Base-by-base conservation (phyloP, 495 filamentous ascomycete genomes). In the Penicillium arizonense region DNA sequence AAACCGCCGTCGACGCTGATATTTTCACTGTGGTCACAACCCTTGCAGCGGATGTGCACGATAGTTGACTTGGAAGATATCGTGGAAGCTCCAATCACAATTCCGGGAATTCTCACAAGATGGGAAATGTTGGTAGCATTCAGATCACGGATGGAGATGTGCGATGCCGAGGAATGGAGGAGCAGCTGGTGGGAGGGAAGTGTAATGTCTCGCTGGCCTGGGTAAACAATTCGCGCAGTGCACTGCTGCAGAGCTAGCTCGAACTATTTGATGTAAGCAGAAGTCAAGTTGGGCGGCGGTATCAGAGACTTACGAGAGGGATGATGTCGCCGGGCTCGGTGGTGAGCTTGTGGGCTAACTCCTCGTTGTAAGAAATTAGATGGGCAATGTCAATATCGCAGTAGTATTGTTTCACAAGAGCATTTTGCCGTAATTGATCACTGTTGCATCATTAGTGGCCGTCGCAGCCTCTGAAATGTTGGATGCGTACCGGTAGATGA, bases 361-460 rank as follows among this genome's bases (percentile, higher is more conserved):
- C 91, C 70, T 97, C 95, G 59, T 97, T 95, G 75, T 91, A 97
- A 45, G 88, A 94, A 68, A 96, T 96, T 35, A 99, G 76, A 68
- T 99, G 95, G 33, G 89, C 89, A 58, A 99, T 90, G 69, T 99
- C 93, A 57, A 99, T 86, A 70, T 99, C 94, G 74, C 94, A 97
- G 73, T 87, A 96, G 71, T 92, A 97, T 62, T 93, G 89, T 67
- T 96, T 96, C 11, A 96, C 83, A 0, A 99, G 81, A 28, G 91
- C 92, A 75, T 99, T 97, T 63, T 97, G 92, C 55, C 91, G 85
- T 51, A 99, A 81, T 75, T 96, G 94, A 63, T 99, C 95, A 76
- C 95, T 96, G 59, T 26, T 47, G 1, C 2, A 28, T 5, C 16
- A 28, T 50, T 42, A 42, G 48, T 14, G 18, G 24, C 20, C 2